These are phyloP conservation scores for Vigna nakashimae DNA, from an alignment of 306 rosid species.

Conservation along the genomic window DNA sequence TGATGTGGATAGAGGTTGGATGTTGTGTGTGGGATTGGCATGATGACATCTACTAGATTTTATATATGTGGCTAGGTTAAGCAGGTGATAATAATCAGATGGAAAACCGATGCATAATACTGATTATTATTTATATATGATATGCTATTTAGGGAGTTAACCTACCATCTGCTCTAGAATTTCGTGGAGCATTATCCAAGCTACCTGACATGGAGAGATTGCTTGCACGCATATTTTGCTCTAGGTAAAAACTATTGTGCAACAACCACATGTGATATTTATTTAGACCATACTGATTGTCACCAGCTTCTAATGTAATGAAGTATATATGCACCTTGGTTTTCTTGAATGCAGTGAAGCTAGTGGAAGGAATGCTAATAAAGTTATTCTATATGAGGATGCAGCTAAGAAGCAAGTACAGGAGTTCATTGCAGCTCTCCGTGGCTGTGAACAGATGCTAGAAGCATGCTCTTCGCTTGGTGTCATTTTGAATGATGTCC, in stretches of 20 bases:
- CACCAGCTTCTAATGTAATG: slow-evolving; percentile 34
- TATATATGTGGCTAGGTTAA: slow-evolving; percentile 30
- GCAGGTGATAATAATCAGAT: not conserved
- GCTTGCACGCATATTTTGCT: slow-evolving; percentile 81
- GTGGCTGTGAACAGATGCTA: slow-evolving; percentile 86
- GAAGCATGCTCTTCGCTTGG: slow-evolving; percentile 73
- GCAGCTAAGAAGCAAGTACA: slow-evolving; percentile 84
- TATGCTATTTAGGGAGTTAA: slow-evolving; percentile 73
- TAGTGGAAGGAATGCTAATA: slow-evolving; percentile 85
- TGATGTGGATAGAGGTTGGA: not conserved
- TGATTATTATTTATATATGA: slow-evolving; percentile 29
- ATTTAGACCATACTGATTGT: slow-evolving; percentile 27
- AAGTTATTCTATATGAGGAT: slow-evolving; percentile 89
- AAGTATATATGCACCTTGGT: slow-evolving; percentile 44
- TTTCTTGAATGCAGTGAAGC: slow-evolving; percentile 70
- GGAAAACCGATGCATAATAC: slow-evolving; percentile 11
- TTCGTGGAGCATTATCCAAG: slow-evolving; percentile 68
- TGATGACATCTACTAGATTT: slow-evolving; percentile 12
- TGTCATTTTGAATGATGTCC: slow-evolving; percentile 64
- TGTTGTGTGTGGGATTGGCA: not conserved
- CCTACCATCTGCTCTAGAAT: slow-evolving; percentile 74
- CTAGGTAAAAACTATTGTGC: slow-evolving; percentile 59
- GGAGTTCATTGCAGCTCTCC: slow-evolving; percentile 80
- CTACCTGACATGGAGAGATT: slow-evolving; percentile 88
- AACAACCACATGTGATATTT: slow-evolving; percentile 12